Base-by-base conservation (phyloP, 202 grass and related monocot species). In the Panicum virgatum region DNA sequence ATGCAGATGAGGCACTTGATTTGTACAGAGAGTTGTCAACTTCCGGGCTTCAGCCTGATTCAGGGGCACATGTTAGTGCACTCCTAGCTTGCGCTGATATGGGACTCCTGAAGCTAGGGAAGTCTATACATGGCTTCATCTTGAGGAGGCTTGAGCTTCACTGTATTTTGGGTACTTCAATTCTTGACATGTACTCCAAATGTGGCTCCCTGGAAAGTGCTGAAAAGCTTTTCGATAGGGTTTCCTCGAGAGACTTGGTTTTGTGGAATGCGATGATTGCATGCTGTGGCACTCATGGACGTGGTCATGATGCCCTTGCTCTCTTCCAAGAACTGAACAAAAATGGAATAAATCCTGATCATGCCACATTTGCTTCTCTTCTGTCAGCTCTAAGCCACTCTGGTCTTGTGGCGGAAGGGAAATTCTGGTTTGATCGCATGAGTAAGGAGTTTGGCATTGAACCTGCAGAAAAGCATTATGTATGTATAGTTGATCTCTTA, bases 181-280 rank as follows among this genome's bases (percentile, higher is more conserved):
- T 83, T 40, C 76, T 93, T 73, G 59, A 90, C 27, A 93, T 93
- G 91, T 93, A 93, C 61, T 93, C 91, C 12, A 93, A 93, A 79
- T 90, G 91, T 0, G 91, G 91, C 14, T 88, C 79, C 73, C 64
- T 93, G 11, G 14, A 32, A 72, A 83, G 79, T 66, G 88, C 91
- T 5, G 82, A 69, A 19, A 62, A 27, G 16, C 69, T 93, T 32
- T 93, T 93, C 37, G 50, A 77, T 57, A 61, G 65, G 75, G 62
- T 90, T 86, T 19, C 32, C 38, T 76, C 54, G 0, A 80, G 79
- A 51, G 91, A 93, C 82, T 76, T 83, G 82, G 89, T 93, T 32
- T 83, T 84, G 12, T 93, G 91, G 91, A 93, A 93, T 68, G 85
- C 64, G 10, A 93, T 88, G 82, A 93, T 93, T 2, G 82, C 88